These are phyloP conservation scores for Ceratonia siliqua DNA, from an alignment of 306 rosid species.

Conservation along the genomic window DNA sequence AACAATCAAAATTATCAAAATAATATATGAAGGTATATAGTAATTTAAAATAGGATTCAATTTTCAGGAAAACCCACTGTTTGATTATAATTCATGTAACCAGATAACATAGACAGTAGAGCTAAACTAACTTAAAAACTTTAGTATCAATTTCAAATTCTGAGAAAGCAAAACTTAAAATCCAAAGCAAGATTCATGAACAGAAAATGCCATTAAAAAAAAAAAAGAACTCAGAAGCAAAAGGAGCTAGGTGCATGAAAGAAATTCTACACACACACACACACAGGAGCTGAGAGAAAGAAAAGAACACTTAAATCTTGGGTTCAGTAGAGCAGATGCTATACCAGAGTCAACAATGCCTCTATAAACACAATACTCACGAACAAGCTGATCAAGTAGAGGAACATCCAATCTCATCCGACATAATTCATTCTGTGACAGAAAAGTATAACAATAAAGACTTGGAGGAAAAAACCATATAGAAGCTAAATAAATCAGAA, in stretches of 20 bases:
- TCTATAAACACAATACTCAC: constrained; percentile 91
- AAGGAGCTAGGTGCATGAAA: constrained; percentile 5
- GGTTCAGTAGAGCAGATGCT: constrained; percentile 43
- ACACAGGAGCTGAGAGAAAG: neutral
- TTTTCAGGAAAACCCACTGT: neutral
- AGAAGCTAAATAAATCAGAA: neutral
- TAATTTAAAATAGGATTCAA: constrained; percentile 26
- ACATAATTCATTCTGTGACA: constrained; percentile 90
- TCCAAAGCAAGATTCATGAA: constrained; percentile 22
- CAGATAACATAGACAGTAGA: neutral
- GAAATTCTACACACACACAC: neutral
- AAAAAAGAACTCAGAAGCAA: neutral
- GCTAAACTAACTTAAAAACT: neutral
- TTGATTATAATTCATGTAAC: neutral
- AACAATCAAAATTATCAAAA: constrained; percentile 25
- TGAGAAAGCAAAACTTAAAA: neutral
- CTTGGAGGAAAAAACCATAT: constrained; percentile 6
- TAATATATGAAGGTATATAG: neutral
- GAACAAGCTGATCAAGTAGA: constrained; percentile 93
- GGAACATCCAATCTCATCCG: constrained; percentile 84
- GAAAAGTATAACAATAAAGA: constrained; percentile 30
- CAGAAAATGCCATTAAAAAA: constrained; percentile 16
- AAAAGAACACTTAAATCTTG: neutral
- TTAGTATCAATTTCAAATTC: constrained; percentile 1
- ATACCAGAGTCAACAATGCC: constrained; percentile 85